phyloP scores from a whole-genome alignment of 78 protist genomes.

The Dictyostelium firmibasis region DNA sequence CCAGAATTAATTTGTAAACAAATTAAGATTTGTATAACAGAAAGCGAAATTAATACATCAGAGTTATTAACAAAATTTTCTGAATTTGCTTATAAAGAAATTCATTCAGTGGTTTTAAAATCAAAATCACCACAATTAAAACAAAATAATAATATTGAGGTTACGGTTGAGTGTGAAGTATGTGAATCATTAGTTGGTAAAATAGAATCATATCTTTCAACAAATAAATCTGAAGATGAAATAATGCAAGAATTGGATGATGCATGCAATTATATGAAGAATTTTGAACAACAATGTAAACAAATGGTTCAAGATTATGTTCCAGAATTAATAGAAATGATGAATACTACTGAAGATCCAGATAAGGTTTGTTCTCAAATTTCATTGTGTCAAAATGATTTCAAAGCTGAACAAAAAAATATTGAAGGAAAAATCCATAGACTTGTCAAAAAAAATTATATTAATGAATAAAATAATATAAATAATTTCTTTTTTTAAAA shows the following conservation, averaged over 20 bases:
- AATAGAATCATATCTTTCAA: neutral
- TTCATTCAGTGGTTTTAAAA: neutral
- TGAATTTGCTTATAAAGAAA: neutral
- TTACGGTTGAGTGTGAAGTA: neutral
- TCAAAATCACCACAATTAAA: neutral
- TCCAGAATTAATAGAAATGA: constrained; percentile 13
- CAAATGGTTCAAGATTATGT: constrained; percentile 12
- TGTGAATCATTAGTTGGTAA: constrained; percentile 7
- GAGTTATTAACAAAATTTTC: neutral
- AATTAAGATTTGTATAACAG: neutral
- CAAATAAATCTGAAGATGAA: neutral
- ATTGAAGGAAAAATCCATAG: neutral
- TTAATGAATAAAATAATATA: neutral
- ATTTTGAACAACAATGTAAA: constrained; percentile 1
- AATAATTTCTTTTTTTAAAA: no score
- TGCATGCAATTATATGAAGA: neutral
- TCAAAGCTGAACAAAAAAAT: neutral
- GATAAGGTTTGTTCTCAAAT: neutral
- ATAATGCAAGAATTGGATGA: constrained; percentile 7
- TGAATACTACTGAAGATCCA: neutral
- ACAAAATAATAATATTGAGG: neutral
- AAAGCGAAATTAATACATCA: neutral
- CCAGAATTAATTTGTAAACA: neutral
- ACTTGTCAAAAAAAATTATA: neutral
- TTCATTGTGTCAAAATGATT: neutral